Percentiles rank a stretch among this genome's conserved stretches.
Evolutionary conservation across 2,329 filamentous ascomycete species (phyloP).

Genomic region (Myriosclerotinia scirpicola): DNA sequence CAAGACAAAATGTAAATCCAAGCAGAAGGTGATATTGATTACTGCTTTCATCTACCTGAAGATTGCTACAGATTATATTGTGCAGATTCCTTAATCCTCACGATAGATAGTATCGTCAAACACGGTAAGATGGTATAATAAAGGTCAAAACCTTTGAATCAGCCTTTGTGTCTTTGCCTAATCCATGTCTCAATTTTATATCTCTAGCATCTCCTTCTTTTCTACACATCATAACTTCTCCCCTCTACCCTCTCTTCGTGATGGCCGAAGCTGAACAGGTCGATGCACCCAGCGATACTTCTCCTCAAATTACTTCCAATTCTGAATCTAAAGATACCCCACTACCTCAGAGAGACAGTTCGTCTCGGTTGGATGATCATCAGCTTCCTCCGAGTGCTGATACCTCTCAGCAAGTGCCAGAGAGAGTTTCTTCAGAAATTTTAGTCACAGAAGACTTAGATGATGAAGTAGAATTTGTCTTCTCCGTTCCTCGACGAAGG

Average conservation of each 20-base stretch:
- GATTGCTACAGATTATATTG: neutral
- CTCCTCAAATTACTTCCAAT: neutral
- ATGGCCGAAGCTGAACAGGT: neutral
- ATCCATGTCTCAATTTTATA: slow-evolving; percentile 6
- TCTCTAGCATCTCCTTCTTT: slow-evolving; percentile 6
- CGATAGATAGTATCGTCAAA: neutral
- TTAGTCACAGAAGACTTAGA: slow-evolving; percentile 38
- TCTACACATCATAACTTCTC: slow-evolving; percentile 2
- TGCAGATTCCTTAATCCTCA: slow-evolving; percentile 12
- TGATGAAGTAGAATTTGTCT: slow-evolving; percentile 49
- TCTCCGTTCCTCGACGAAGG: slow-evolving; percentile 44
- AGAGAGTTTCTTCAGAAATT: neutral
- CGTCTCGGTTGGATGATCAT: slow-evolving; percentile 1
- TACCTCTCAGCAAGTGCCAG: neutral
- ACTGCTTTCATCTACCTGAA: neutral
- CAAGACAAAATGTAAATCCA: neutral
- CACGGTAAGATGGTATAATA: slow-evolving; percentile 7
- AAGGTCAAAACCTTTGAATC: neutral
- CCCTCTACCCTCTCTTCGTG: neutral
- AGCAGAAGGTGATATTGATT: neutral
- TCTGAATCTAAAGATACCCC: neutral
- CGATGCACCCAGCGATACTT: neutral
- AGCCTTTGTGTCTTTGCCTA: slow-evolving; percentile 17
- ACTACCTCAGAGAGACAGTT: neutral
- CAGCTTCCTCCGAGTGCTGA: neutral